A percentile compares a stretch with the other conserved stretches of the same genome.
phyloP scores from a whole-genome alignment of 78 protist species.

The Bigelowiella natans region DNA sequence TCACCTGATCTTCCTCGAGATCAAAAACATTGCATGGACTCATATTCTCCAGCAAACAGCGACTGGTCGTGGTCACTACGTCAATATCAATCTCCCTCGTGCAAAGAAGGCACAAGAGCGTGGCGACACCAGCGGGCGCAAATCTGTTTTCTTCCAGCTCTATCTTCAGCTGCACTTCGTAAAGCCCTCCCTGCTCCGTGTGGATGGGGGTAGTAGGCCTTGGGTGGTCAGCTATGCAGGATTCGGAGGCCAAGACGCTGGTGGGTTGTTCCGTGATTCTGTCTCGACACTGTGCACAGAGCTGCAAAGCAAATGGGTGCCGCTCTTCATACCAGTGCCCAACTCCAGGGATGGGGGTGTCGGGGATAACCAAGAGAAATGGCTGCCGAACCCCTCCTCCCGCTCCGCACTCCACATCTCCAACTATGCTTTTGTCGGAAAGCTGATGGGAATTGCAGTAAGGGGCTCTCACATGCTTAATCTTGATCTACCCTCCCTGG shows the following conservation, averaged over 20 bases:
- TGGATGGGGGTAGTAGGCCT: background rate
- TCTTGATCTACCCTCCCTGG: slow-evolving; percentile 29
- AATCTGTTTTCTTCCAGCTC: background rate
- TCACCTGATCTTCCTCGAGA: background rate
- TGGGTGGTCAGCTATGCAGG: slow-evolving; percentile 1
- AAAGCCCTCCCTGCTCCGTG: background rate
- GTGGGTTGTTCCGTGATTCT: slow-evolving; percentile 46
- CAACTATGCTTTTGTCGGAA: slow-evolving; percentile 27
- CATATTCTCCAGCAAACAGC: background rate
- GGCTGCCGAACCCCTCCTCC: slow-evolving; percentile 31
- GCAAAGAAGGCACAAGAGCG: background rate
- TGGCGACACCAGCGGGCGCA: background rate
- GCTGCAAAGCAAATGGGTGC: slow-evolving; percentile 15
- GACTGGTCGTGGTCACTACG: background rate
- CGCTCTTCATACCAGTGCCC: slow-evolving; percentile 14
- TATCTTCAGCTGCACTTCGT: background rate
- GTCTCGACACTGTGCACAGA: slow-evolving; percentile 16
- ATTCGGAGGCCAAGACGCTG: slow-evolving; percentile 22
- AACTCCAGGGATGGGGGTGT: background rate
- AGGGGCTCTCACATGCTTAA: slow-evolving; percentile 8
- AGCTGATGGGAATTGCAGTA: slow-evolving; percentile 20
- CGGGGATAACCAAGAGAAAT: background rate
- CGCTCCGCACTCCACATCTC: slow-evolving; percentile 4
- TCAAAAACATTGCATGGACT: background rate
- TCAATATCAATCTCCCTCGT: background rate